Conservation (phyloP, 306 rosid species). For the Dalbergia oliveri region DNA sequence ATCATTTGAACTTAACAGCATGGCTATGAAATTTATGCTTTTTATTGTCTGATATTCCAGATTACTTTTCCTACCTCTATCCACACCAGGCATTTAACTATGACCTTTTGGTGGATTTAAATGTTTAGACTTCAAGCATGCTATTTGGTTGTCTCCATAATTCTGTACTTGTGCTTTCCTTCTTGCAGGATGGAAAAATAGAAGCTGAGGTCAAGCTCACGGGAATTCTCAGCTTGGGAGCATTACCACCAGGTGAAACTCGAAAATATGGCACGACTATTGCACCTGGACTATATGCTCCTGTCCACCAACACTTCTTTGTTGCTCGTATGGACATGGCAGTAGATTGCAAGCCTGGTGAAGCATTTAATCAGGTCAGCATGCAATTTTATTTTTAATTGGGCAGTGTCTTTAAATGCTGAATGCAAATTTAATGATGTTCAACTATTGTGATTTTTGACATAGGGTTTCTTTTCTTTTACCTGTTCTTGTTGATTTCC, state of each 20-base stretch:
- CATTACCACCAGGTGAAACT: constrained; percentile 80
- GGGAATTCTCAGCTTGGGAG: constrained; percentile 85
- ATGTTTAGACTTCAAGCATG: constrained; percentile 24
- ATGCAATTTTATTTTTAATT: constrained; percentile 1
- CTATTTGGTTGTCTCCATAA: constrained; percentile 5
- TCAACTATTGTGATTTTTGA: background rate
- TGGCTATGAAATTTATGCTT: too few species aligned
- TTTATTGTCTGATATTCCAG: too few species aligned
- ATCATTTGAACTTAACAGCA: too few species aligned
- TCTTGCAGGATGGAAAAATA: constrained; percentile 78
- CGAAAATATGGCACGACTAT: constrained; percentile 87
- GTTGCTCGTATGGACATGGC: constrained; percentile 95
- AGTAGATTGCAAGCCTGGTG: constrained; percentile 88
- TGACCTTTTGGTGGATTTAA: constrained; percentile 9
- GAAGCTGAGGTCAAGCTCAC: constrained; percentile 91
- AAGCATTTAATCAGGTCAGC: constrained; percentile 80
- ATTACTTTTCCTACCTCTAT: too few species aligned
- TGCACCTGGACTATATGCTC: constrained; percentile 87
- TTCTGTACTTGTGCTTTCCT: constrained; percentile 21
- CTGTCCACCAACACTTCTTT: constrained; percentile 85
- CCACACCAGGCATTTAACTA: background rate
- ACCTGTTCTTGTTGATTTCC: background rate
- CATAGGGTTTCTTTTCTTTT: background rate
- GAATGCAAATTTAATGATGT: background rate
- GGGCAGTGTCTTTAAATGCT: background rate